phyloP scores from a whole-genome alignment of 441 rosid genomes.

The Eruca vesicaria region DNA sequence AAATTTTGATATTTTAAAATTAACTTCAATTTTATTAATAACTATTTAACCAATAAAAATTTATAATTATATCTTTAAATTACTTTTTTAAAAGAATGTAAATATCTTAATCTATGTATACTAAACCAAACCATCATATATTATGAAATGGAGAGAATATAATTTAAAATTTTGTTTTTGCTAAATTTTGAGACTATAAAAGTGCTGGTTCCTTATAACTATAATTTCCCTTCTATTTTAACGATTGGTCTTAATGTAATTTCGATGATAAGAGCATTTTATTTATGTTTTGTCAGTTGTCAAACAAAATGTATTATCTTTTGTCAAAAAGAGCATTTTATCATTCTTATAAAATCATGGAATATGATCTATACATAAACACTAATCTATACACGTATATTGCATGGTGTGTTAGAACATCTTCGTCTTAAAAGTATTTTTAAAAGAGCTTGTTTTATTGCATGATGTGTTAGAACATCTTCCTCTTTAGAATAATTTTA shows the following conservation, averaged over 20 bases:
- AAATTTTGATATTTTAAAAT: too few species aligned
- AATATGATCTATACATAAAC: background rate
- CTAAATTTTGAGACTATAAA: too few species aligned
- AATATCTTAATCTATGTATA: too few species aligned
- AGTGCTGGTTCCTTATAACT: background rate
- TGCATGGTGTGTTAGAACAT: background rate
- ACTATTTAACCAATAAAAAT: too few species aligned
- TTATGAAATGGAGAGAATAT: too few species aligned
- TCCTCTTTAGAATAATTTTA: background rate
- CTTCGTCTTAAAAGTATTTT: background rate
- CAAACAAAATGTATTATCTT: too few species aligned
- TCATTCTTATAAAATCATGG: slow-evolving; percentile 1
- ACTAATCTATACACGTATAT: background rate
- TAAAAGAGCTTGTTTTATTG: background rate
- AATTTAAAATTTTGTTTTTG: background rate
- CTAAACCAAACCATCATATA: too few species aligned
- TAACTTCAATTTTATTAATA: too few species aligned
- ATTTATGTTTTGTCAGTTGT: too few species aligned
- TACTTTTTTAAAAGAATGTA: too few species aligned
- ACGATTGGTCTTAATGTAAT: background rate
- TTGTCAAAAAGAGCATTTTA: too few species aligned
- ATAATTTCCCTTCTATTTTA: background rate
- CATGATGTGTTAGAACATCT: background rate
- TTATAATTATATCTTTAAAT: too few species aligned
- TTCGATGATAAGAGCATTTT: background rate